Percentiles rank a stretch among this genome's conserved stretches.
phyloP scores from a whole-genome alignment of 352 stramenopile species.

The Thraustochytrium striatum region DNA sequence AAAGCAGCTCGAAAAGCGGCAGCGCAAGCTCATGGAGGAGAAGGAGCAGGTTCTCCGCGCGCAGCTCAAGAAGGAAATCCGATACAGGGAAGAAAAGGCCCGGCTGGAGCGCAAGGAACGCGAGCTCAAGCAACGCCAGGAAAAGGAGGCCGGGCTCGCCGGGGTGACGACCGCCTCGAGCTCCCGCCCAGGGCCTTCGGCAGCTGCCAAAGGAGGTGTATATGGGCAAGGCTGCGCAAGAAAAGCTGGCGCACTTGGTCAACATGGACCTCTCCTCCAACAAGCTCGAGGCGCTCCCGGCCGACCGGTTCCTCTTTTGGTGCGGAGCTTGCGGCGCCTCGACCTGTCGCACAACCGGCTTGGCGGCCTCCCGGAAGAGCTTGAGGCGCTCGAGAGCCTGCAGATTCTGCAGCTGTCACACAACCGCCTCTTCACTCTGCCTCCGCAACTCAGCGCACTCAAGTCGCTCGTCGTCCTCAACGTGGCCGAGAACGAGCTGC shows the following conservation, averaged over 20 bases:
- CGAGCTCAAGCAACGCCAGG: slow-evolving; percentile 18
- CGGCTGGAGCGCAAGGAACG: slow-evolving; percentile 8
- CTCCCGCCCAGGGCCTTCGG: slow-evolving; percentile 7
- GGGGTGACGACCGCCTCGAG: slow-evolving; percentile 33
- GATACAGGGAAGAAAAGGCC: slow-evolving; percentile 36
- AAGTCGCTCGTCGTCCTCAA: neutral
- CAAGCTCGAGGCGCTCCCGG: slow-evolving; percentile 41
- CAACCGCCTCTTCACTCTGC: slow-evolving; percentile 36
- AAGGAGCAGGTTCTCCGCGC: slow-evolving; percentile 3
- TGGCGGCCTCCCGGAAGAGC: slow-evolving; percentile 2
- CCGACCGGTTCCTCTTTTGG: slow-evolving; percentile 5
- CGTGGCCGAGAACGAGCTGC: slow-evolving; percentile 44
- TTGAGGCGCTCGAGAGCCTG: slow-evolving; percentile 39
- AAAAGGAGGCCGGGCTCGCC: slow-evolving; percentile 31
- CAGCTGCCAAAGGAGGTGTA: neutral
- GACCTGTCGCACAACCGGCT: slow-evolving; percentile 38
- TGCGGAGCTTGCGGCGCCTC: slow-evolving; percentile 37
- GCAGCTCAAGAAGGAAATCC: slow-evolving; percentile 41
- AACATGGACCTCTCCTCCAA: slow-evolving; percentile 50
- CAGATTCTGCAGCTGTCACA: slow-evolving; percentile 31
- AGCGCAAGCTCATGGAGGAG: neutral
- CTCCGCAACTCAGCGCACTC: neutral
- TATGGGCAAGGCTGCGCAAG: slow-evolving; percentile 2
- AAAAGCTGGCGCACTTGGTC: slow-evolving; percentile 16
- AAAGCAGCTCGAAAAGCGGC: slow-evolving; percentile 33